Evolutionary conservation across 2,329 filamentous ascomycete genomes (phyloP).

Genomic region (Aspergillus ochraceoroseus): DNA sequence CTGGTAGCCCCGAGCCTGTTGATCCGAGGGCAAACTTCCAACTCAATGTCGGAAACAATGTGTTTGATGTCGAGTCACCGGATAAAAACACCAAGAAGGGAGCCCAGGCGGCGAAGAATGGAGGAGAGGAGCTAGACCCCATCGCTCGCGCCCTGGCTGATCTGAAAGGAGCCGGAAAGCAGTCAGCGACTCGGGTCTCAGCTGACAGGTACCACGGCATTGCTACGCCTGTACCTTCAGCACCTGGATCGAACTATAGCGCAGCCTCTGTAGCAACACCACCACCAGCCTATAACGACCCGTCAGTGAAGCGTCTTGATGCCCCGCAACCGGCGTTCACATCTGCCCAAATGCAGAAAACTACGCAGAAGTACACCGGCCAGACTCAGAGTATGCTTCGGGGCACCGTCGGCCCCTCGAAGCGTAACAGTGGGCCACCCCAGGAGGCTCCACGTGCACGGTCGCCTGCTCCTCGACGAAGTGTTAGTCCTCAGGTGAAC

Average conservation of each 20-base stretch:
- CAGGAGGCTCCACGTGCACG: constrained; percentile 47
- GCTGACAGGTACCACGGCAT: constrained; percentile 95
- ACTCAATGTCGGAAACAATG: constrained; percentile 90
- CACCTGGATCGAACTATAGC: constrained; percentile 37
- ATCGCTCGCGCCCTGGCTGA: constrained; percentile 91
- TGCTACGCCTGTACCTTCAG: constrained; percentile 64
- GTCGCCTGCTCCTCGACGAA: constrained; percentile 65
- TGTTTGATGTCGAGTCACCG: constrained; percentile 83
- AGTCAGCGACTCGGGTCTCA: constrained; percentile 77
- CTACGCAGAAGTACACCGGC: constrained; percentile 78
- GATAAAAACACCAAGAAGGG: constrained; percentile 53
- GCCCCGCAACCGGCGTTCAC: constrained; percentile 90
- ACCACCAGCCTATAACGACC: constrained; percentile 77
- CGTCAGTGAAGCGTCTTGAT: constrained; percentile 70
- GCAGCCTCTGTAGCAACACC: constrained; percentile 53
- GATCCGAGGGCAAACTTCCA: constrained; percentile 90
- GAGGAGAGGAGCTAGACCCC: constrained; percentile 68
- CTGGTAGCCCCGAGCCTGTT: constrained; percentile 72
- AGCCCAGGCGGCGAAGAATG: constrained; percentile 37
- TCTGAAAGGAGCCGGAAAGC: constrained; percentile 80
- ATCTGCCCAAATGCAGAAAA: constrained; percentile 90
- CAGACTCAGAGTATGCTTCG: constrained; percentile 76
- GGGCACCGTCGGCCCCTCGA: constrained; percentile 44
- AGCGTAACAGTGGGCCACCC: constrained; percentile 50
- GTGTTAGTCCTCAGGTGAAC: constrained; percentile 31